Conservation (phyloP, 148 eudicot genomes). For the Rhododendron ovatum region DNA sequence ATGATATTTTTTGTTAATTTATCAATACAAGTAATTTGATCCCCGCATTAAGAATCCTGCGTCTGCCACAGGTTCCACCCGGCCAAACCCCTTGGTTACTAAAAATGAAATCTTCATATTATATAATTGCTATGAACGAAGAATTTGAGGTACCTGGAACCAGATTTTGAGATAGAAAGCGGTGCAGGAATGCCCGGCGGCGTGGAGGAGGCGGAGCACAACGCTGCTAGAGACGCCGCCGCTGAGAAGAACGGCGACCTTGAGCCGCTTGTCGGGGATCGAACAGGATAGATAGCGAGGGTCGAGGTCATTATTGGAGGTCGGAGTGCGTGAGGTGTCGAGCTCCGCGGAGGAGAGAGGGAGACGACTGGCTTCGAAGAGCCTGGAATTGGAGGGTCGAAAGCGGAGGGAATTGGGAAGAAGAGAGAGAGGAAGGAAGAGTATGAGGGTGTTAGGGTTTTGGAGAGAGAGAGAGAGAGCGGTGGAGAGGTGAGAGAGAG, state of each 20-base stretch:
- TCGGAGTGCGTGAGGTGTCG: neutral
- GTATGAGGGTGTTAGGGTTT: constrained; percentile 13
- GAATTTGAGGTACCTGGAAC: constrained; percentile 60
- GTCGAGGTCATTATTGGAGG: constrained; percentile 29
- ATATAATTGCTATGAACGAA: neutral
- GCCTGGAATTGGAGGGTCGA: constrained; percentile 11
- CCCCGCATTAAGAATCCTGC: no score
- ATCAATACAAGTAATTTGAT: no score
- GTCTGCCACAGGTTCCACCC: neutral
- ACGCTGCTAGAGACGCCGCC: constrained; percentile 97
- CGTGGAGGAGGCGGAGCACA: constrained; percentile 85
- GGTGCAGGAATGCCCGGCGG: constrained; percentile 90
- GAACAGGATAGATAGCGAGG: constrained; percentile 54
- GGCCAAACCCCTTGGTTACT: neutral
- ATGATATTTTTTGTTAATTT: no score
- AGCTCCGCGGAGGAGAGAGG: constrained; percentile 18
- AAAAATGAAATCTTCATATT: neutral
- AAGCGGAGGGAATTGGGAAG: constrained; percentile 4
- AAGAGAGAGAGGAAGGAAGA: constrained; percentile 23
- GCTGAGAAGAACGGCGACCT: constrained; percentile 76
- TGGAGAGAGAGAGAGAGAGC: constrained; percentile 10
- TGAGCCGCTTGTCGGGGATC: constrained; percentile 47
- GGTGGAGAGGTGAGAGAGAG: constrained; percentile 26
- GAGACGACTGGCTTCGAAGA: constrained; percentile 2
- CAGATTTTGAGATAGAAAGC: constrained; percentile 95